A percentile compares a stretch with the other conserved stretches of the same genome.
Conservation (phyloP, 352 stramenopile genomes). For the Phytopythium oedochilum region DNA sequence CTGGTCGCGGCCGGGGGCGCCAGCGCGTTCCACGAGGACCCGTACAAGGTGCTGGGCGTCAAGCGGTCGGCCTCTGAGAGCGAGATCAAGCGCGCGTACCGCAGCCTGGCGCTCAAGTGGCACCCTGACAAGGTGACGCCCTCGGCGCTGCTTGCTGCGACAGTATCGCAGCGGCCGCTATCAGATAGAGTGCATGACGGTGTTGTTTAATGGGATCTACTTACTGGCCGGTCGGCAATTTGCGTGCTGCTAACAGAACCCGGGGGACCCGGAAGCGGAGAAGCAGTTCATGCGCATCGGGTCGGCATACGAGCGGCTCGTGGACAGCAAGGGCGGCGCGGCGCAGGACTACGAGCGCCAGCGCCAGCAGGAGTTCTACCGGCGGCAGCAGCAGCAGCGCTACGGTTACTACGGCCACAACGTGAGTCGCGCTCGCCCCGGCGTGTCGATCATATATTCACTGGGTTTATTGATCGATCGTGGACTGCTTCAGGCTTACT, state of each 20-base stretch:
- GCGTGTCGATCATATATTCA: not conserved
- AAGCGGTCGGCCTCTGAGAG: slow-evolving; percentile 50
- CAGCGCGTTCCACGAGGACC: slow-evolving; percentile 42
- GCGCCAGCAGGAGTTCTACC: slow-evolving; percentile 38
- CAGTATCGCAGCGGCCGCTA: no score
- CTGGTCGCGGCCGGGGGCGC: not conserved
- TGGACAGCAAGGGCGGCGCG: slow-evolving; percentile 18
- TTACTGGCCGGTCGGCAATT: no score
- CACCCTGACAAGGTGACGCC: slow-evolving; percentile 84
- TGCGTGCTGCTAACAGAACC: slow-evolving; percentile 27
- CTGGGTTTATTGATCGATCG: not conserved
- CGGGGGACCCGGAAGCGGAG: slow-evolving; percentile 54
- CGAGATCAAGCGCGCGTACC: slow-evolving; percentile 85
- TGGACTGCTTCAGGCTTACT: slow-evolving; percentile 3
- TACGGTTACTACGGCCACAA: slow-evolving; percentile 23
- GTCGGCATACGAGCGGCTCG: slow-evolving; percentile 64
- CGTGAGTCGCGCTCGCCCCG: slow-evolving; percentile 9
- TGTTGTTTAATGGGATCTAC: no score
- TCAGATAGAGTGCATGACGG: no score
- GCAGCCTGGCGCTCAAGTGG: slow-evolving; percentile 83
- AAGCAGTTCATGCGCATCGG: slow-evolving; percentile 76
- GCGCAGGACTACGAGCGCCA: slow-evolving; percentile 9
- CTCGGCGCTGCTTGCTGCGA: no score
- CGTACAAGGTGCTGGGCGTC: slow-evolving; percentile 69
- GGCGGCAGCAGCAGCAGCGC: slow-evolving; percentile 41